phyloP scores from a whole-genome alignment of 164 flowering plant genomes.

The Berberis vulgaris region DNA sequence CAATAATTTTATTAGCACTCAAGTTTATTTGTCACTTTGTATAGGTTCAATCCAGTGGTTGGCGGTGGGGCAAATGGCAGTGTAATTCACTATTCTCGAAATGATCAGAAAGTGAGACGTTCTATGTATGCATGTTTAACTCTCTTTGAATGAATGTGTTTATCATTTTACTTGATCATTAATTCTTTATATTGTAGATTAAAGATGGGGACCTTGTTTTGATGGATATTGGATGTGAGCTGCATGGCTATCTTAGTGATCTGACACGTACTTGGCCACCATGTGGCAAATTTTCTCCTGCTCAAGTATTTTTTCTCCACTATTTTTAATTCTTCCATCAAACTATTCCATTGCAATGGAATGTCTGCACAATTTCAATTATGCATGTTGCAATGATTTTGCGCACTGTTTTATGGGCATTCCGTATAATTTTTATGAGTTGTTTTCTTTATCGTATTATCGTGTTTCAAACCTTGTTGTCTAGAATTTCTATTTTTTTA shows the following conservation, averaged over 20 bases:
- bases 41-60: conserved; percentile 95
- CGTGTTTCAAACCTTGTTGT: too few species aligned
- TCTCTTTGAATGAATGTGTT: neutral
- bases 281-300: conserved; percentile 62
- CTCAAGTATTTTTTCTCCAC: conserved; percentile 43
- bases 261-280: conserved; percentile 98
- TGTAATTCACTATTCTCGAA: conserved; percentile 93
- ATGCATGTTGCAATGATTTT: too few species aligned
- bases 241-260: conserved; percentile 94
- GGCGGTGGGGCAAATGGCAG: conserved; percentile 93
- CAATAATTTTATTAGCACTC: neutral
- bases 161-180: neutral
- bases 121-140: neutral
- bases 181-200: conserved; percentile 34
- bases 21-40: conserved; percentile 2
- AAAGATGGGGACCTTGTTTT: conserved; percentile 70
- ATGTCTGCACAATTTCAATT: too few species aligned
- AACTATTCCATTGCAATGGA: too few species aligned
- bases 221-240: conserved; percentile 95
- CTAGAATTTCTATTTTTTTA: too few species aligned
- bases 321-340: neutral
- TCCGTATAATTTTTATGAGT: too few species aligned
- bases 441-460: too few species aligned
- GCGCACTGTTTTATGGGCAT: too few species aligned
- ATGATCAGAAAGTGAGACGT: conserved; percentile 64